Conservation (phyloP, 2,329 filamentous ascomycete species). For the Botrytis fragariae region DNA sequence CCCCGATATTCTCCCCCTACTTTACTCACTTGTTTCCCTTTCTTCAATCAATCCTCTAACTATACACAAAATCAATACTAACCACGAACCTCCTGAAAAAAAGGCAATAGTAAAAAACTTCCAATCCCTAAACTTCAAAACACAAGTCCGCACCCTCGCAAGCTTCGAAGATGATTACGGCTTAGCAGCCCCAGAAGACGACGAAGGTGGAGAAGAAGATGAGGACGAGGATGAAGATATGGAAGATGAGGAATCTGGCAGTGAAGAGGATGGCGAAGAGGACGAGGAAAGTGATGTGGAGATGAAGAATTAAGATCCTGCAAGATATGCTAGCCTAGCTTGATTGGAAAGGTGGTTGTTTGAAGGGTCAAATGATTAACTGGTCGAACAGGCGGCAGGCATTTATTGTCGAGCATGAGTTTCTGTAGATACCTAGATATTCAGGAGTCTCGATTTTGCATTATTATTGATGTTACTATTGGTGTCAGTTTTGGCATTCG, state of each 20-base stretch:
- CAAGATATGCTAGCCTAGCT: background rate
- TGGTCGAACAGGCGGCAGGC: background rate
- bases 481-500: background rate
- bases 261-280: constrained; percentile 26
- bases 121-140: constrained; percentile 72
- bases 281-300: constrained; percentile 18
- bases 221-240: constrained; percentile 38
- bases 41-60: background rate
- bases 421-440: background rate
- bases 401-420: background rate
- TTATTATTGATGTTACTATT: background rate
- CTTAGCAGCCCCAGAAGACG: constrained; percentile 51
- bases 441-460: background rate
- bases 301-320: background rate
- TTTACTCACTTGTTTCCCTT: background rate
- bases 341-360: background rate
- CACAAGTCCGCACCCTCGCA: constrained; percentile 68
- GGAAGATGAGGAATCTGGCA: constrained; percentile 29
- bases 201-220: constrained; percentile 52
- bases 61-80: background rate
- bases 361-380: background rate
- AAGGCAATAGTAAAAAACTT: constrained; percentile 77
- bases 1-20: constrained; percentile 3
- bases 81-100: background rate
- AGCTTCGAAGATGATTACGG: constrained; percentile 92